Percentiles rank a stretch among this genome's conserved stretches.
These are phyloP conservation scores for Talaromyces stipitatus DNA, from an alignment of 495 filamentous ascomycete genomes.

Conservation along the genomic window DNA sequence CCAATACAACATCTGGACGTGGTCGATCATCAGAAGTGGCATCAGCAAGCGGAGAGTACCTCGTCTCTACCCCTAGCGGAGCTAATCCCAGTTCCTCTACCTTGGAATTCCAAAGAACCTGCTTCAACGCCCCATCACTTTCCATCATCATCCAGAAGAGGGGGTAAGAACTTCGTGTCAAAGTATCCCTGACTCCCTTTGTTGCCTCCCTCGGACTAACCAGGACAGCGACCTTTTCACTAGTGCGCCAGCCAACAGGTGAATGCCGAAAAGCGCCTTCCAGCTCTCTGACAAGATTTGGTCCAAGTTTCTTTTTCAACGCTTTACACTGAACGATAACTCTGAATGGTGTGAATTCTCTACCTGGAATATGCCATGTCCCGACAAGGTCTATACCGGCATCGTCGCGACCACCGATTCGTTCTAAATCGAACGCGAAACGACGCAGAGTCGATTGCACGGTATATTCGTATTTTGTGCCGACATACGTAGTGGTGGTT, in stretches of 20 bases:
- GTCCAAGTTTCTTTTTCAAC: slow-evolving; percentile 44
- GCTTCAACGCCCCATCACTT: slow-evolving; percentile 27
- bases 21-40: slow-evolving; percentile 9
- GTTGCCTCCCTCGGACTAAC: slow-evolving; percentile 48
- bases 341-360: slow-evolving; percentile 35
- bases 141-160: slow-evolving; percentile 51
- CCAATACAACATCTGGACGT: slow-evolving; percentile 36
- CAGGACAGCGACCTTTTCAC: slow-evolving; percentile 55
- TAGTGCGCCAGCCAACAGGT: slow-evolving; percentile 58
- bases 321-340: slow-evolving; percentile 82
- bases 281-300: slow-evolving; percentile 70
- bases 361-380: slow-evolving; percentile 58
- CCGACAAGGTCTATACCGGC: slow-evolving; percentile 80
- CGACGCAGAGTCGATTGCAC: slow-evolving; percentile 52
- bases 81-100: slow-evolving; percentile 58
- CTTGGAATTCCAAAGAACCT: slow-evolving; percentile 38
- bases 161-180: slow-evolving; percentile 58
- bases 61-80: slow-evolving; percentile 51
- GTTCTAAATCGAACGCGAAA: slow-evolving; percentile 59
- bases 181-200: slow-evolving; percentile 54
- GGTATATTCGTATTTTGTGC: slow-evolving; percentile 66
- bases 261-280: slow-evolving; percentile 71
- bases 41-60: slow-evolving; percentile 30
- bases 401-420: slow-evolving; percentile 69
- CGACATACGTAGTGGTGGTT: slow-evolving; percentile 33